Evolutionary conservation across 345 rosid species (phyloP).

Genomic region (Aquilaria yunnanensis): DNA sequence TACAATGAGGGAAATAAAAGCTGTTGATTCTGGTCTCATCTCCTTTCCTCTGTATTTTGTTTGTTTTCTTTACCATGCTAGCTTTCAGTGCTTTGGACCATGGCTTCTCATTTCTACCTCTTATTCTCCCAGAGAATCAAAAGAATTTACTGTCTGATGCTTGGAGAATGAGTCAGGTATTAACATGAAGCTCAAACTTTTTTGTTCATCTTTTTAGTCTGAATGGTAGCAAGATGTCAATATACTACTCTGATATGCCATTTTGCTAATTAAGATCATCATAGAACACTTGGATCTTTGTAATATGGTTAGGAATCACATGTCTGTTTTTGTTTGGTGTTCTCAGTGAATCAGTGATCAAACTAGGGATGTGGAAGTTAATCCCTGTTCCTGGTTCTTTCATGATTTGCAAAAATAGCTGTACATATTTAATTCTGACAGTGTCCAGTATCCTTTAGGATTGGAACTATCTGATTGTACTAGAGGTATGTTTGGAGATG

Average conservation of each 20-base stretch:
- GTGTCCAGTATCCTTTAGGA: too few species aligned
- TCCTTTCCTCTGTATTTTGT: not conserved
- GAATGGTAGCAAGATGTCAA: not conserved
- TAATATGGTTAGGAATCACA: too few species aligned
- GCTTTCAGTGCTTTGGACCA: not conserved
- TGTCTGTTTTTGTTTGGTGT: not conserved
- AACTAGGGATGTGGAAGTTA: too few species aligned
- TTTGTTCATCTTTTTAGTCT: not conserved
- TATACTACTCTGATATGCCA: not conserved
- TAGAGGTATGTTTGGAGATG: too few species aligned
- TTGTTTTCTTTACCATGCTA: not conserved
- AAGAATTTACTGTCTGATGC: slow-evolving; percentile 77
- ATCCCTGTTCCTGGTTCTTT: too few species aligned
- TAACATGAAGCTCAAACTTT: not conserved
- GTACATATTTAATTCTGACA: too few species aligned
- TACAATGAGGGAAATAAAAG: slow-evolving; percentile 82
- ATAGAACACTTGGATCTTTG: not conserved
- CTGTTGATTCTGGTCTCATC: slow-evolving; percentile 87
- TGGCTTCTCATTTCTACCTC: not conserved
- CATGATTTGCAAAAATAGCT: too few species aligned
- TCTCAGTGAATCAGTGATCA: not conserved
- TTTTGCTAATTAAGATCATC: not conserved
- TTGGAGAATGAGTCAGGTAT: slow-evolving; percentile 86
- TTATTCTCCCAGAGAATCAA: slow-evolving; percentile 64
- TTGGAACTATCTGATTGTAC: too few species aligned